Evolutionary conservation across 2,329 filamentous ascomycete genomes (phyloP), one percentile per base, ranked within the genome.

Genomic region (Trichocomaceae sp.): DNA sequence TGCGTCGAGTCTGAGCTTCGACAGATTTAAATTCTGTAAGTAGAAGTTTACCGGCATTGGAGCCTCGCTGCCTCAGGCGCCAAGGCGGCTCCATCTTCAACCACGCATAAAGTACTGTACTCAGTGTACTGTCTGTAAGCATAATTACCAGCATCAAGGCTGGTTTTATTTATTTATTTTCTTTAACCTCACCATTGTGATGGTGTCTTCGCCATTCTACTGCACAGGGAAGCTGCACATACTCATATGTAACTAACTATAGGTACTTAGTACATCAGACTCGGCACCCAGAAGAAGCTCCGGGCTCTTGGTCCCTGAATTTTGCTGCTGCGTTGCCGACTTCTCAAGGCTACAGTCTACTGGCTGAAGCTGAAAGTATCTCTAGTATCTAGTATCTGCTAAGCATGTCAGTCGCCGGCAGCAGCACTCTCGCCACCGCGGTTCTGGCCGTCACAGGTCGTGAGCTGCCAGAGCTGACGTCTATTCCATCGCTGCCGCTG

Each of bases 401-500:
- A 26, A 26, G 23, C 23, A 26, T 26, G 23, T 26, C 23, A 26
- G 23, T 26, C 23, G 23, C 23, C 23, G 7, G 23, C 23, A 37
- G 20, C 37, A 42, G 49, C 29, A 31, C 19, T 39, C 10, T 23
- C 39, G 26, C n/a, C 9, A 44, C 42, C 17, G 31, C 22, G 37
- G 41, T 42, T 19, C 51, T 56, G 52, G 45, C 45, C 39, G 52
- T 22, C 20, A 26, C 44, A 22, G 13, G 22, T 26, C 47, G 51
- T 26, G 42, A 48, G 13, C 31, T 5, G 19, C 22, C 33, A n/a
- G 37, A 26, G 17, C 50, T 60, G 45, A 59, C 66, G 42, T 66
- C 68, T 4, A 61, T 74, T 44, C 70, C 71, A 8, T 69, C 69
- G 8, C 61, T 75, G 10, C 72, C 72, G 31, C 60, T 75, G 19